phyloP scores from a whole-genome alignment of 257 asterid species.

The Nicotiana noctiflora region DNA sequence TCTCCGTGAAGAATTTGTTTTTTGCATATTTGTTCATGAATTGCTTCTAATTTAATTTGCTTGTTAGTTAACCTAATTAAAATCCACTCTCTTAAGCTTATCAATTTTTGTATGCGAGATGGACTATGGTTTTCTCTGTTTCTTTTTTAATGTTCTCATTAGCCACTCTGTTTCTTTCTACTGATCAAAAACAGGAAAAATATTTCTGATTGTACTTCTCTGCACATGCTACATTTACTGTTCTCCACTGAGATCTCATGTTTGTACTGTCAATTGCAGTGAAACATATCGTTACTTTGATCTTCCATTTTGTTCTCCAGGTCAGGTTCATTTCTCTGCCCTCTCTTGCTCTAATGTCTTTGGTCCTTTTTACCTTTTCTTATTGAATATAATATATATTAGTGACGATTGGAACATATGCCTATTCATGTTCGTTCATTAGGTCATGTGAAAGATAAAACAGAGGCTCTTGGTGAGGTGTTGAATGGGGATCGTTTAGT shows the following conservation, averaged over 20 bases:
- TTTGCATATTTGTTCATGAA: neutral
- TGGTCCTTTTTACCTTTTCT: neutral
- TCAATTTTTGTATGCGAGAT: neutral
- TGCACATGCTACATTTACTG: neutral
- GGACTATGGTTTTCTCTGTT: neutral
- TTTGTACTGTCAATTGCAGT: constrained; percentile 19
- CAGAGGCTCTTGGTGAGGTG: constrained; percentile 20
- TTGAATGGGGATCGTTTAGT: constrained; percentile 19
- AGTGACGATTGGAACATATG: neutral
- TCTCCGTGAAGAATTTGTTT: neutral
- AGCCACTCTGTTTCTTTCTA: neutral
- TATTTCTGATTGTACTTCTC: neutral
- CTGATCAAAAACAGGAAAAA: neutral
- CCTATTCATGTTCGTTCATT: neutral
- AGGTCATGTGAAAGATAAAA: constrained; percentile 13
- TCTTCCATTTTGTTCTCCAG: constrained; percentile 52
- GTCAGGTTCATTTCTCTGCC: constrained; percentile 14
- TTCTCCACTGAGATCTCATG: neutral
- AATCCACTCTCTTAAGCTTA: neutral
- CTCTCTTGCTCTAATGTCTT: neutral
- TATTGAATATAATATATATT: neutral
- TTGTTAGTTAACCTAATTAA: neutral
- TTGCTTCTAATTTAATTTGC: neutral
- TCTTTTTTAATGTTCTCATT: neutral
- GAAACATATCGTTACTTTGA: constrained; percentile 49